phyloP scores from a whole-genome alignment of 1,284 basidiomycete species.

The Vanrija sp. region DNA sequence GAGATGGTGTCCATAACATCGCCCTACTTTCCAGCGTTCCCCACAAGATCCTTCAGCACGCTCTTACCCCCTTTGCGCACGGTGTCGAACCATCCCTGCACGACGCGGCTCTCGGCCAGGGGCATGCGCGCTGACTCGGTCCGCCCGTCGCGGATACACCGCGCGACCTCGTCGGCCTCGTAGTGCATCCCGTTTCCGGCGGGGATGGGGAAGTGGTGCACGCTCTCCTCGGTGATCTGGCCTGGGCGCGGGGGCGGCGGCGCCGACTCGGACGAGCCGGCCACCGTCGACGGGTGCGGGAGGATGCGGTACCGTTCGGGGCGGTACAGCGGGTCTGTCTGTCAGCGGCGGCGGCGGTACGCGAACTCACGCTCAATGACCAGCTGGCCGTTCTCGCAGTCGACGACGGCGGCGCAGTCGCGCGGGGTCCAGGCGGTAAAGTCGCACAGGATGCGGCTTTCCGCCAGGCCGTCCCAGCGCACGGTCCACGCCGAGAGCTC shows the following conservation, averaged over 20 bases:
- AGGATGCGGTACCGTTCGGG: conserved; percentile 4
- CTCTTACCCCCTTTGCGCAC: conserved; percentile 51
- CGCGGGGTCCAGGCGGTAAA: conserved; percentile 1
- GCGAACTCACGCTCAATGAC: neutral
- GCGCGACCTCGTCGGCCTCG: conserved; percentile 60
- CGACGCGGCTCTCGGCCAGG: conserved; percentile 65
- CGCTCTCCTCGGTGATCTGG: conserved; percentile 19
- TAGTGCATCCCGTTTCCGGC: conserved; percentile 52
- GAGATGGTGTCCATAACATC: too few species aligned
- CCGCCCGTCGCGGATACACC: conserved; percentile 67
- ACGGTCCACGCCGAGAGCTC: conserved; percentile 66
- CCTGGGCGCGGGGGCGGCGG: conserved; percentile 54
- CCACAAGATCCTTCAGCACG: conserved; percentile 27
- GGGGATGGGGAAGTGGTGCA: conserved; percentile 55
- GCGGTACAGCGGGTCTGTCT: conserved; percentile 2
- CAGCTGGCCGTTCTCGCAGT: conserved; percentile 1
- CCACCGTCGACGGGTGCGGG: conserved; percentile 1
- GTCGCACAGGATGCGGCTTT: conserved; percentile 6
- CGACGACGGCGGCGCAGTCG: conserved; percentile 1
- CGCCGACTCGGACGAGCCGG: neutral
- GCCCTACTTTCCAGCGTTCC: conserved; percentile 18
- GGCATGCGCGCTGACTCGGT: conserved; percentile 64
- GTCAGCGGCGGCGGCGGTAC: neutral
- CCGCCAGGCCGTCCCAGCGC: conserved; percentile 54
- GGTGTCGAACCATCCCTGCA: conserved; percentile 46